Evolutionary conservation across 768 basidiomycete genomes (phyloP).

Genomic region (Lanmaoa rubissima): DNA sequence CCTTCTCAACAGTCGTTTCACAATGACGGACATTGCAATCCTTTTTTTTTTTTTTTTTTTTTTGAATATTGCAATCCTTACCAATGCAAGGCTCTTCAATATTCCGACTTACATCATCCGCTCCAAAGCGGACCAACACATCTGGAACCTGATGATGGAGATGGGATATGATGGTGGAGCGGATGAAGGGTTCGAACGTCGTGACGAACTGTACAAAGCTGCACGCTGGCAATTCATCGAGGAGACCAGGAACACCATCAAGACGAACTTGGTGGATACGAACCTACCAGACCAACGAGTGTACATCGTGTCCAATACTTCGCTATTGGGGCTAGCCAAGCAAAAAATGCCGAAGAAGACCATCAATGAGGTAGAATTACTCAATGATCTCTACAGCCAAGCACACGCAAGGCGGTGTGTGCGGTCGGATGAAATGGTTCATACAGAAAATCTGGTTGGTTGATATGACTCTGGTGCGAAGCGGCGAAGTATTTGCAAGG

Average conservation of each 20-base stretch:
- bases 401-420: background rate
- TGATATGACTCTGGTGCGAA: background rate
- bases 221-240: slow-evolving; percentile 22
- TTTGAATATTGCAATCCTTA: background rate
- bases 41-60: too few species aligned
- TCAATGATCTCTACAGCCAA: slow-evolving; percentile 12
- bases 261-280: slow-evolving; percentile 13
- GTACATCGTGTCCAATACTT: slow-evolving; percentile 20
- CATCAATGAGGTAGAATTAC: slow-evolving; percentile 16
- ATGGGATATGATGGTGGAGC: background rate
- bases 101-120: background rate
- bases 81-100: background rate
- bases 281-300: slow-evolving; percentile 20
- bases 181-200: background rate
- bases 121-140: background rate
- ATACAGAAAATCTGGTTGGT: background rate
- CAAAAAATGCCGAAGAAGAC: background rate
- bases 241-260: slow-evolving; percentile 16
- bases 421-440: too few species aligned
- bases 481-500: background rate
- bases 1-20: background rate
- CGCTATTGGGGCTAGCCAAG: slow-evolving; percentile 11
- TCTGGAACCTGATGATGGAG: too few species aligned
- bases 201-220: slow-evolving; percentile 2
- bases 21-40: background rate